These are phyloP conservation scores for Coriaria nepalensis DNA, from an alignment of 306 rosid genomes.

Conservation along the genomic window DNA sequence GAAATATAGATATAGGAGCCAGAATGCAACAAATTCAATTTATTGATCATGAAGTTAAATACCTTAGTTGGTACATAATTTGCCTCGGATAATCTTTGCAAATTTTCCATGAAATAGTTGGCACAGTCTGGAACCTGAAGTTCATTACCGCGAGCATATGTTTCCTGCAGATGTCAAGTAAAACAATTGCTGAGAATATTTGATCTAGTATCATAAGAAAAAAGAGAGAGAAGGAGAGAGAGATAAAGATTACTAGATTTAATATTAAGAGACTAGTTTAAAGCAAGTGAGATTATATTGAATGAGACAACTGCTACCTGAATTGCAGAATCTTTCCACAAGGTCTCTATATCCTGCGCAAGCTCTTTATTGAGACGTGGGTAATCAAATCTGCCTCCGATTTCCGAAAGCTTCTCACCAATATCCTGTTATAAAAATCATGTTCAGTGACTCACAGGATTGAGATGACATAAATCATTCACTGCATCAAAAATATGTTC, in stretches of 20 bases:
- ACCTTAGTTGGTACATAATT: slow-evolving; percentile 95
- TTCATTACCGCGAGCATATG: slow-evolving; percentile 76
- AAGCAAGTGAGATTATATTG: too few relatives aligned
- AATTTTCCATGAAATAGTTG: slow-evolving; percentile 82
- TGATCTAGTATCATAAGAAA: slow-evolving; percentile 1
- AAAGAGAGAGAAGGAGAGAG: not conserved
- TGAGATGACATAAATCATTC: too few relatives aligned
- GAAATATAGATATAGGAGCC: not conserved
- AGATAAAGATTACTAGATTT: not conserved
- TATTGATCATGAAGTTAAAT: slow-evolving; percentile 1
- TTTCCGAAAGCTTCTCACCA: slow-evolving; percentile 74
- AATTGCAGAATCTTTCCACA: slow-evolving; percentile 86
- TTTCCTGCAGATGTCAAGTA: slow-evolving; percentile 49
- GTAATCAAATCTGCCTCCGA: slow-evolving; percentile 77
- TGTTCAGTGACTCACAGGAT: not conserved
- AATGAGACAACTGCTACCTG: slow-evolving; percentile 41
- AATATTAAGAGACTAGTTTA: too few relatives aligned
- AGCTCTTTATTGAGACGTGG: slow-evolving; percentile 70
- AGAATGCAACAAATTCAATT: not conserved
- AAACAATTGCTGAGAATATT: slow-evolving; percentile 1
- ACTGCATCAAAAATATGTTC: too few relatives aligned
- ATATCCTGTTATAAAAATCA: slow-evolving; percentile 38
- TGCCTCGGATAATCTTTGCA: slow-evolving; percentile 63
- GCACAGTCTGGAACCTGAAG: slow-evolving; percentile 98
- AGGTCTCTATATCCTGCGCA: slow-evolving; percentile 67